A percentile compares a stretch with the other conserved stretches of the same genome.
These are phyloP conservation scores for Cardamine occulta DNA, from an alignment of 345 rosid species.

Conservation along the genomic window DNA sequence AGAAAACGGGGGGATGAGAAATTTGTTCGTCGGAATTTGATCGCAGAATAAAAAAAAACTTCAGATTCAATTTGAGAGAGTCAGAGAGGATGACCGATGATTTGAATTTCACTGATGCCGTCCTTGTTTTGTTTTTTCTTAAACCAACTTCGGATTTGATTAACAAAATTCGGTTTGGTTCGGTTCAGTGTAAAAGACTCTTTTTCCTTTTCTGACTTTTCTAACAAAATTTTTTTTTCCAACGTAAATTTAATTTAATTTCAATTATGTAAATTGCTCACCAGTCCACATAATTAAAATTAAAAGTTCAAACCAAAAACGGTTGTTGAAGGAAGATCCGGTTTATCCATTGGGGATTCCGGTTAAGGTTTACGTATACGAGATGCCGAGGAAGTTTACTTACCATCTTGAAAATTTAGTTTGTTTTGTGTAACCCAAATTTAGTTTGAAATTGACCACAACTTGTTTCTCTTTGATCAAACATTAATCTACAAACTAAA, in stretches of 20 bases:
- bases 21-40: conserved; percentile 24
- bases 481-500: not conserved
- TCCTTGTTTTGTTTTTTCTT: conserved; percentile 1
- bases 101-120: conserved; percentile 30
- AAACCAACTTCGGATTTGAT: conserved; percentile 15
- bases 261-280: too few relatives aligned
- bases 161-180: conserved; percentile 6
- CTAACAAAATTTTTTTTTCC: too few relatives aligned
- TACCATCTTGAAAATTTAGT: too few relatives aligned
- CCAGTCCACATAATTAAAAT: too few relatives aligned
- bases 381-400: too few relatives aligned
- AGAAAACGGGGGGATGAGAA: not conserved
- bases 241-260: too few relatives aligned
- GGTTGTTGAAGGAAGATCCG: too few relatives aligned
- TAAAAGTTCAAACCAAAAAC: too few relatives aligned
- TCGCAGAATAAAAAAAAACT: conserved; percentile 10
- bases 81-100: conserved; percentile 32
- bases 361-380: too few relatives aligned
- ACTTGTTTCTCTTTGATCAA: not conserved
- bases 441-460: not conserved
- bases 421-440: too few relatives aligned
- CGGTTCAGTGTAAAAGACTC: not conserved
- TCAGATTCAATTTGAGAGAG: conserved; percentile 41
- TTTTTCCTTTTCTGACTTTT: too few relatives aligned
- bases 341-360: too few relatives aligned